Evolutionary conservation across 1,139 yeast genomes (phyloP).

Genomic region (Pichia sp.): DNA sequence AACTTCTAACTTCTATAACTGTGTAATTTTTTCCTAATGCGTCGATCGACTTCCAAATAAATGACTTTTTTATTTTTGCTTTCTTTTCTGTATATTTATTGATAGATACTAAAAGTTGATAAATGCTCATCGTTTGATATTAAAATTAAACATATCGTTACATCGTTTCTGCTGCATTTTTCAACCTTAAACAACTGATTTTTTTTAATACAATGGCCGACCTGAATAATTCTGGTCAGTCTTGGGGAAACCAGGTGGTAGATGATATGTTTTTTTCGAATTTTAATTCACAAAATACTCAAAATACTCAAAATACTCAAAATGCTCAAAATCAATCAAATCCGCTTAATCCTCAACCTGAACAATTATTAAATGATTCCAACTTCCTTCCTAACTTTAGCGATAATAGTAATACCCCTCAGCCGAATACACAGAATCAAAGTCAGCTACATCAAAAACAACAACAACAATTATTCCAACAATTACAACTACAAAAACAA

Average conservation of each 20-base stretch:
- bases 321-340: too few species aligned
- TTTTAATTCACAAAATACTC: slow-evolving; percentile 12
- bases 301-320: not conserved
- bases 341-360: not conserved
- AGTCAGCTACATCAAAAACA: slow-evolving; percentile 8
- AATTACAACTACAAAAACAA: slow-evolving; percentile 8
- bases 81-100: too few species aligned
- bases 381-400: not conserved
- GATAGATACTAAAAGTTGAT: too few species aligned
- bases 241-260: slow-evolving; percentile 11
- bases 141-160: too few species aligned
- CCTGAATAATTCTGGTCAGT: not conserved
- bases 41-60: too few species aligned
- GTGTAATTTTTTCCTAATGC: not conserved
- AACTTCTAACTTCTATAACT: too few species aligned
- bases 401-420: not conserved
- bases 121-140: too few species aligned
- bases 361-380: not conserved
- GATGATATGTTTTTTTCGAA: slow-evolving; percentile 23
- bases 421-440: slow-evolving; percentile 8
- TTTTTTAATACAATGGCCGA: not conserved
- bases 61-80: too few species aligned
- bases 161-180: too few species aligned
- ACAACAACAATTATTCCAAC: slow-evolving; percentile 14
- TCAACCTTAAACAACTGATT: too few species aligned